A percentile compares a stretch with the other conserved stretches of the same genome.
These are phyloP conservation scores for Sporisorium graminicola DNA, from an alignment of 1,284 basidiomycete genomes.

Conservation along the genomic window DNA sequence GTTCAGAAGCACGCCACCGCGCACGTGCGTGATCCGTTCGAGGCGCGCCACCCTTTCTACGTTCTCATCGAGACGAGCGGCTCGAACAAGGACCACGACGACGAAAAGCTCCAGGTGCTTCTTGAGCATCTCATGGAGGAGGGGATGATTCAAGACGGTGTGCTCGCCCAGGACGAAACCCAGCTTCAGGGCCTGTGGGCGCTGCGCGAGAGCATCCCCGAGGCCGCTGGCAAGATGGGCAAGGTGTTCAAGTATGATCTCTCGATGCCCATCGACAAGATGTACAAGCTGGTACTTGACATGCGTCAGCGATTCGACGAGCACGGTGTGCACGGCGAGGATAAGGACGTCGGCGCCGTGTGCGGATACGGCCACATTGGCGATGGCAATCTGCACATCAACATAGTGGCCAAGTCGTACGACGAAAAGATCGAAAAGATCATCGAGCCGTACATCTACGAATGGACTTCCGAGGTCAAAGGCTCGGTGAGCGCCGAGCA, in stretches of 20 bases:
- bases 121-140: conserved; percentile 85
- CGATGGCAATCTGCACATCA: conserved; percentile 95
- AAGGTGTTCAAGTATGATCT: conserved; percentile 98
- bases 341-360: conserved; percentile 73
- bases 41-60: conserved; percentile 73
- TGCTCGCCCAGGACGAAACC: conserved; percentile 89
- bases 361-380: conserved; percentile 97
- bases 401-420: conserved; percentile 88
- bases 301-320: conserved; percentile 81
- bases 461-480: conserved; percentile 77
- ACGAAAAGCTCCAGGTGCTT: conserved; percentile 90
- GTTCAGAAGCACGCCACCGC: conserved; percentile 76
- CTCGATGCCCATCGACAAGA: conserved; percentile 87
- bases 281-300: conserved; percentile 88
- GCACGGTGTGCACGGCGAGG: conserved; percentile 81
- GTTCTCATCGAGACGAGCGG: conserved; percentile 94
- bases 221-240: conserved; percentile 92
- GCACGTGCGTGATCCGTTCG: conserved; percentile 68
- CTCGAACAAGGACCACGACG: conserved; percentile 91
- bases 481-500: conserved; percentile 98
- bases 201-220: conserved; percentile 92
- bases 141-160: conserved; percentile 86
- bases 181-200: conserved; percentile 93
- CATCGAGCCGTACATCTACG: conserved; percentile 95
- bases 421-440: conserved; percentile 85